phyloP scores from a whole-genome alignment of 192 early-diverging fungal species.

The Phycomyces nitens region DNA sequence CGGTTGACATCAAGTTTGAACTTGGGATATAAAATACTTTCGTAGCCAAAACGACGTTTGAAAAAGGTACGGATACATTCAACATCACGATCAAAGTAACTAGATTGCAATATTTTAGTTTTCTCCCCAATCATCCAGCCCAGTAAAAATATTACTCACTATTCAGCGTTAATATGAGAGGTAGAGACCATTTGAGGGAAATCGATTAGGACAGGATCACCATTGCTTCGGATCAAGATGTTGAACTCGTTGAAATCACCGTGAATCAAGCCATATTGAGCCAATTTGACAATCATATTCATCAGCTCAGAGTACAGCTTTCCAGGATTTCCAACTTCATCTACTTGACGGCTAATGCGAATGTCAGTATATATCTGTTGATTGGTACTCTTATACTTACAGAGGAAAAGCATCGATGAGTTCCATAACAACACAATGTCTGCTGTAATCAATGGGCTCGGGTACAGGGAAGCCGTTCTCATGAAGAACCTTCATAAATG shows the following conservation, averaged over 20 bases:
- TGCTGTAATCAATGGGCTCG: conserved; percentile 84
- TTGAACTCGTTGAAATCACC: conserved; percentile 99
- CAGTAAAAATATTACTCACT: conserved; percentile 28
- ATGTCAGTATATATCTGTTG: not conserved
- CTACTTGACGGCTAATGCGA: conserved; percentile 70
- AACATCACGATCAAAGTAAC: conserved; percentile 98
- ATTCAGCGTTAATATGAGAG: conserved; percentile 92
- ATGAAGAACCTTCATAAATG: conserved; percentile 97
- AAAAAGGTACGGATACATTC: conserved; percentile 97
- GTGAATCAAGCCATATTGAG: conserved; percentile 93
- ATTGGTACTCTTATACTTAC: conserved; percentile 28
- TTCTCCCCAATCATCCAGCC: not conserved
- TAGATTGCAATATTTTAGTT: conserved; percentile 12
- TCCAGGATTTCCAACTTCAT: conserved; percentile 82
- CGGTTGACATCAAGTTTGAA: conserved; percentile 79
- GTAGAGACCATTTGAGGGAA: conserved; percentile 99
- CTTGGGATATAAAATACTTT: conserved; percentile 86
- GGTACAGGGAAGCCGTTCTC: conserved; percentile 98
- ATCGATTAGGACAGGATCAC: conserved; percentile 91
- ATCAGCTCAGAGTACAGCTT: conserved; percentile 92
- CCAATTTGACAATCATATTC: conserved; percentile 93
- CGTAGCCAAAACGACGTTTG: conserved; percentile 85
- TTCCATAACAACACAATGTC: conserved; percentile 97
- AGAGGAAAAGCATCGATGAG: conserved; percentile 92
- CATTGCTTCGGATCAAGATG: conserved; percentile 80